Evolutionary conservation across 495 filamentous ascomycete species (phyloP), one percentile per base, ranked within the genome.

Genomic region (Cercophora sp.): DNA sequence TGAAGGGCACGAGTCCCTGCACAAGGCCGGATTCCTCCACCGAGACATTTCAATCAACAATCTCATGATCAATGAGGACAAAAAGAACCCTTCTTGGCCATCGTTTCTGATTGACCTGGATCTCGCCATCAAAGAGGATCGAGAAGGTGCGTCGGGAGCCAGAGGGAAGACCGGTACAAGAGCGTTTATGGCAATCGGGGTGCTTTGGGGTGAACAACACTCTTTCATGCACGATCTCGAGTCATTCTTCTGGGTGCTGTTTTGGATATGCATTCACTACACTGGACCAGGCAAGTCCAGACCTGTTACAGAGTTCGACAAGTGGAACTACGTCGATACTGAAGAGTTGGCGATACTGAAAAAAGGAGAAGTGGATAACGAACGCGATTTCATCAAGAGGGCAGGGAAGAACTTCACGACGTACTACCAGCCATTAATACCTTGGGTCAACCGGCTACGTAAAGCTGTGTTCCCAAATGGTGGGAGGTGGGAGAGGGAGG

Each of bases 181-280:
- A 64, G 70, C 70, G n/a, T 74, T 72, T 45, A 76, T 78, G 64
- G 69, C 70, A 11, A 75, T 77, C 40, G 62, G 68, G 34, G 62
- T 54, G 19, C 69, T 73, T 29, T 55, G 61, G 18, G 63, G 63
- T 52, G 61, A 78, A 49, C 51, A 63, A 11, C 66, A 75, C 56
- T 65, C 62, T 4, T 75, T 74, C 36, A 69, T 74, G 67, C 67
- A 77, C 44, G 68, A 76, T 53, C 67, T 81, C 11, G 74, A 81
- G 62, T 80, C 71, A 20, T 78, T 81, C 59, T 80, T 80, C 55
- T 79, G 70, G 71, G 74, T 81, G 19, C 50, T 80, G 0, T 79
- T 77, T 49, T 76, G 68, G 70, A 71, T 78, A 41, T 76, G 64
- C 53, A 67, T 78, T 23, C 66, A 78, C 41, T 70, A 60, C 43